These are phyloP conservation scores for Protostelium mycophagum DNA, from an alignment of 78 protist species.

Conservation along the genomic window DNA sequence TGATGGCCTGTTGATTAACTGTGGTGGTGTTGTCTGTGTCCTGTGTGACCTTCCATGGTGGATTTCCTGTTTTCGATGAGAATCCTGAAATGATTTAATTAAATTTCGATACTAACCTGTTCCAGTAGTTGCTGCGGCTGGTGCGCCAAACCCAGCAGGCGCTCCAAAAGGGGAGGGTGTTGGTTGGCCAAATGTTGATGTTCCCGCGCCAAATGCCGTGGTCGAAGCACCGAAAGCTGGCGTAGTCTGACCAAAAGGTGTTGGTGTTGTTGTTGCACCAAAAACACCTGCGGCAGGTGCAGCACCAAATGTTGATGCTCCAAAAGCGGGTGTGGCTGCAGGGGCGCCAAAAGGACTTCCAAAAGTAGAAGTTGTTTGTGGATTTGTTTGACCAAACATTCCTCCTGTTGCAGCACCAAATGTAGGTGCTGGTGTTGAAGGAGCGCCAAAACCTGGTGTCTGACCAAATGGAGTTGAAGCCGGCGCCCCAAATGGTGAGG, in stretches of 20 bases:
- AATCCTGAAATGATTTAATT: not conserved
- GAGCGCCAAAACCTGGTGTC: too few relatives aligned
- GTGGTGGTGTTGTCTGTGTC: slow-evolving; percentile 2
- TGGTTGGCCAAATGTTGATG: not conserved
- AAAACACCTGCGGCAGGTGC: not conserved
- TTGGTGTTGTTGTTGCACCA: not conserved
- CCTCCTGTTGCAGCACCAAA: not conserved
- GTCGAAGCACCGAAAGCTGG: not conserved
- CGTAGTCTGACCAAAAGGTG: slow-evolving; percentile 22
- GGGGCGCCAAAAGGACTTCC: not conserved
- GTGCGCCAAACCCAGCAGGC: not conserved
- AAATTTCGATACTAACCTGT: not conserved
- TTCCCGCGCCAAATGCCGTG: not conserved
- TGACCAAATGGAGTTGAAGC: slow-evolving; percentile 21
- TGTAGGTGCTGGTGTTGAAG: slow-evolving; percentile 16
- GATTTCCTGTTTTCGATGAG: slow-evolving; percentile 16
- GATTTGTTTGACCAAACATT: not conserved
- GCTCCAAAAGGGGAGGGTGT: not conserved
- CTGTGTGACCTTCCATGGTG: slow-evolving; percentile 1
- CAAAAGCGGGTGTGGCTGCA: not conserved
- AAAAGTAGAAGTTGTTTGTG: not conserved
- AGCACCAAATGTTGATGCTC: slow-evolving; percentile 16
- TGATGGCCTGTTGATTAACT: slow-evolving; percentile 18
- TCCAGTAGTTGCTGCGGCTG: not conserved
- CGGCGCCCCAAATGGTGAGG: not conserved